These are phyloP conservation scores for Grigorovia humatica DNA, from an alignment of 805 yeast species.

Conservation along the genomic window DNA sequence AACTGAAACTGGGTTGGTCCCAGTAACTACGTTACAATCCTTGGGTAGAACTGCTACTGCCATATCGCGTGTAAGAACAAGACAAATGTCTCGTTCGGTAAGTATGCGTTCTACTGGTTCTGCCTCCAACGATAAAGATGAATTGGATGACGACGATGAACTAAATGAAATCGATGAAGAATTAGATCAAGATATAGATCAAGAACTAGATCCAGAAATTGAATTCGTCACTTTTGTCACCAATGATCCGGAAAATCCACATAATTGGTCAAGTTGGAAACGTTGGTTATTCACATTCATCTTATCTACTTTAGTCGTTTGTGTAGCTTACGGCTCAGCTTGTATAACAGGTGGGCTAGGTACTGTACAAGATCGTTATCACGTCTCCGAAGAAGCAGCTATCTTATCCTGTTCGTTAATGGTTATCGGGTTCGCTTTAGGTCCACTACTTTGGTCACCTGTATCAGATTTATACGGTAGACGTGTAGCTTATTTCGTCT, in stretches of 20 bases:
- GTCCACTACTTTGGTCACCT: conserved; percentile 87
- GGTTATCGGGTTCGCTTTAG: conserved; percentile 82
- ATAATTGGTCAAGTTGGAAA: conserved; percentile 55
- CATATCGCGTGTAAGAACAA: conserved; percentile 31
- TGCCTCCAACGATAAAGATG: conserved; percentile 7
- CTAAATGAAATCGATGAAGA: conserved; percentile 14
- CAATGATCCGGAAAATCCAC: conserved; percentile 83
- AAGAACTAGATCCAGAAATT: conserved; percentile 47
- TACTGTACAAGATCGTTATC: conserved; percentile 52
- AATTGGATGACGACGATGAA: conserved; percentile 10
- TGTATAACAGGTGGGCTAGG: conserved; percentile 79
- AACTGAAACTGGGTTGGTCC: conserved; percentile 82
- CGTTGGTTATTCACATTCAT: conserved; percentile 62
- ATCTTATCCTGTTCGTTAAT: conserved; percentile 71
- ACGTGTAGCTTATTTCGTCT: conserved; percentile 69
- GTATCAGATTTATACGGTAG: conserved; percentile 79
- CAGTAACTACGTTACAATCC: conserved; percentile 57
- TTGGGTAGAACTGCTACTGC: conserved; percentile 45
- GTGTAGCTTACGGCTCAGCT: conserved; percentile 91
- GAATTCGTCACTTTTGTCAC: conserved; percentile 77
- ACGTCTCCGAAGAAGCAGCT: conserved; percentile 71
- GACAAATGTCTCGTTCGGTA: conserved; percentile 18
- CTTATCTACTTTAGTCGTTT: conserved; percentile 63
- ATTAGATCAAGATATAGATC: conserved; percentile 12
- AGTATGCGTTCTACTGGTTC: conserved; percentile 3